Percentiles rank a stretch among this genome's conserved stretches.
phyloP scores from a whole-genome alignment of 306 rosid genomes.

The Casuarina equisetifolia region DNA sequence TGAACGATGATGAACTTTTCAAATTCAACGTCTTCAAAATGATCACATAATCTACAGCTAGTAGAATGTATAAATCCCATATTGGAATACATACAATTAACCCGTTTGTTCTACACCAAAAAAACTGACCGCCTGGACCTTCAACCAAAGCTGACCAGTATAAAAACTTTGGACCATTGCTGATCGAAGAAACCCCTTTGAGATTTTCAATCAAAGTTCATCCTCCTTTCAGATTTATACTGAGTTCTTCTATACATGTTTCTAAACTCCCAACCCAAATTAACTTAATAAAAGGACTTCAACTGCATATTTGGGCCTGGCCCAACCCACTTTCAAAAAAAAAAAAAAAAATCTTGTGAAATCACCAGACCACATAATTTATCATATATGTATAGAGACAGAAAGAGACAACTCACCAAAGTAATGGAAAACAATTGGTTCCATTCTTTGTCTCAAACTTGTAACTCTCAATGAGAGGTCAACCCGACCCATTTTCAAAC shows the following conservation, averaged over 20 bases:
- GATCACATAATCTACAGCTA: background rate
- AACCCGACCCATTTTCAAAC: background rate
- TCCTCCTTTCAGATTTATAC: background rate
- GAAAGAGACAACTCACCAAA: background rate
- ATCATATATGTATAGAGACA: background rate
- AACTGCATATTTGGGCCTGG: background rate
- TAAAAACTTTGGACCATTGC: constrained; percentile 4
- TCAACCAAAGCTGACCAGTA: background rate
- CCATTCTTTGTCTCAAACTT: background rate
- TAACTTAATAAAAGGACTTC: background rate
- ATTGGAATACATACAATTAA: background rate
- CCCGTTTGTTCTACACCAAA: background rate
- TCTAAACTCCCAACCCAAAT: background rate
- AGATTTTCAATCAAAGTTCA: background rate
- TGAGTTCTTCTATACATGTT: background rate
- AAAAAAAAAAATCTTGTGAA: background rate
- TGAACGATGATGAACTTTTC: background rate
- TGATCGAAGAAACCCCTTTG: background rate
- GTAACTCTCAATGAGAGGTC: background rate
- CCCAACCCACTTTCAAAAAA: background rate
- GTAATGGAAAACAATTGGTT: background rate
- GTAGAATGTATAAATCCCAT: background rate
- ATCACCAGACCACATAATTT: background rate
- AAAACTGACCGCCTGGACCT: background rate
- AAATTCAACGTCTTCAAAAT: background rate